Conservation (phyloP, 495 filamentous ascomycete species). For the Mytilinidion resinicola region DNA sequence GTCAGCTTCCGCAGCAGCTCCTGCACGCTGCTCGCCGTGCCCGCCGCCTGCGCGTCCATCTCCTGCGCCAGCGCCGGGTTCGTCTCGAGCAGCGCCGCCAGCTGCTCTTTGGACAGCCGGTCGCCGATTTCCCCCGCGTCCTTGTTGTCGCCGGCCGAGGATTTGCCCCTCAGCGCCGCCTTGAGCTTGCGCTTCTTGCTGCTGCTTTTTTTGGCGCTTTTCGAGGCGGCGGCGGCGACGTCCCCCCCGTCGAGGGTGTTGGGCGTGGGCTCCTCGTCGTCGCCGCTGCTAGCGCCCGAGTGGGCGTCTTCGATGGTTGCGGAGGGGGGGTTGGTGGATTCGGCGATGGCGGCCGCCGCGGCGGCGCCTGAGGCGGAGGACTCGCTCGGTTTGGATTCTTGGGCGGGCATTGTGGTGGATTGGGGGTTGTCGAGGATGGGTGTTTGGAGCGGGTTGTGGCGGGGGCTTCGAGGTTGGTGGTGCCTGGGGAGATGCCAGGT, state of each 20-base stretch:
- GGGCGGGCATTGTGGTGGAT: constrained; percentile 16
- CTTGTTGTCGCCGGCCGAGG: constrained; percentile 4
- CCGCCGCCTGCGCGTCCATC: constrained; percentile 33
- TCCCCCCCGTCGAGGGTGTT: constrained; percentile 1
- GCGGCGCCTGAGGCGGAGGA: constrained; percentile 18
- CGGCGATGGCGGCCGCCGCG: constrained; percentile 18
- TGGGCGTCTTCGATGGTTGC: neutral
- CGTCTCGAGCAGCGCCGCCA: constrained; percentile 45
- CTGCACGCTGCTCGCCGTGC: constrained; percentile 28
- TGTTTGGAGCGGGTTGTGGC: neutral
- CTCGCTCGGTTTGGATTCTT: constrained; percentile 23
- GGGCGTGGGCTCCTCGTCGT: constrained; percentile 10
- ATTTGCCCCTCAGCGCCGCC: constrained; percentile 24
- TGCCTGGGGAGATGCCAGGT: too few species aligned
- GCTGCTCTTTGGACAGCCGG: constrained; percentile 31
- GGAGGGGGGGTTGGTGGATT: constrained; percentile 6
- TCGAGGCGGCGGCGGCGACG: constrained; percentile 18
- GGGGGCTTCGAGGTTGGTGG: too few species aligned
- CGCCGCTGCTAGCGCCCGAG: constrained; percentile 7
- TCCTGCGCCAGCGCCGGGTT: constrained; percentile 59
- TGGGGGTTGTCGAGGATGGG: neutral
- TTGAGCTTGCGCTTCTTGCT: constrained; percentile 41
- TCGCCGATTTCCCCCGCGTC: constrained; percentile 8
- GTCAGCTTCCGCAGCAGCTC: constrained; percentile 66
- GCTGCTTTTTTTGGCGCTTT: constrained; percentile 43